Evolutionary conservation across 2,329 filamentous ascomycete species (phyloP).

Genomic region (Stagonosporopsis cucurbitacearum): DNA sequence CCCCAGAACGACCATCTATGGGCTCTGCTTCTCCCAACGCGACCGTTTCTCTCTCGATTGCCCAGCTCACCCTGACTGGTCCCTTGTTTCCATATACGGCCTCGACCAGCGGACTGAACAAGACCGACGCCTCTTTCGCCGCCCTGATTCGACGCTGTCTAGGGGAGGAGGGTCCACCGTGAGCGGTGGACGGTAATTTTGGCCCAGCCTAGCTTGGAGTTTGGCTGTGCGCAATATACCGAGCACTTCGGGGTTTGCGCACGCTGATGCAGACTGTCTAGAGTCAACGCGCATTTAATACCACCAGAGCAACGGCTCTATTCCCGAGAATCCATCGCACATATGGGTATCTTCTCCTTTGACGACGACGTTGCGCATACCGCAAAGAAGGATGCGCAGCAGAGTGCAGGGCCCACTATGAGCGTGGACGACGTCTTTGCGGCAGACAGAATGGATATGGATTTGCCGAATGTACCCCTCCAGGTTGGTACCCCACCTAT

Average conservation of each 20-base stretch:
- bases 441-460: slow-evolving; percentile 35
- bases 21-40: slow-evolving; percentile 50
- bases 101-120: slow-evolving; percentile 47
- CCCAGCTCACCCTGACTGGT: slow-evolving; percentile 44
- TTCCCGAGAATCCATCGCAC: slow-evolving; percentile 14
- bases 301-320: slow-evolving; percentile 16
- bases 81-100: slow-evolving; percentile 42
- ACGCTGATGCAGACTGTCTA: slow-evolving; percentile 35
- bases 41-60: slow-evolving; percentile 39
- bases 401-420: slow-evolving; percentile 10
- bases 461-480: slow-evolving; percentile 26
- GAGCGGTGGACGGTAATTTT: slow-evolving; percentile 60
- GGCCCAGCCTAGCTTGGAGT: slow-evolving; percentile 25
- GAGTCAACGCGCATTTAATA: slow-evolving; percentile 24
- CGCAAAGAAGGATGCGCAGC: slow-evolving; percentile 21
- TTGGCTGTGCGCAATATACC: slow-evolving; percentile 34
- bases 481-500: slow-evolving; percentile 47
- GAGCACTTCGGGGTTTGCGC: slow-evolving; percentile 20
- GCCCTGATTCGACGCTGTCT: slow-evolving; percentile 53
- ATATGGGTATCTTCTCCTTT: slow-evolving; percentile 46
- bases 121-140: slow-evolving; percentile 56
- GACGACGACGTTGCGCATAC: slow-evolving; percentile 43
- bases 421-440: slow-evolving; percentile 28
- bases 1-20: slow-evolving; percentile 50
- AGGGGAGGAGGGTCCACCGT: slow-evolving; percentile 59